Conservation (phyloP, 1,284 basidiomycete genomes). For the Peniophora sp. region DNA sequence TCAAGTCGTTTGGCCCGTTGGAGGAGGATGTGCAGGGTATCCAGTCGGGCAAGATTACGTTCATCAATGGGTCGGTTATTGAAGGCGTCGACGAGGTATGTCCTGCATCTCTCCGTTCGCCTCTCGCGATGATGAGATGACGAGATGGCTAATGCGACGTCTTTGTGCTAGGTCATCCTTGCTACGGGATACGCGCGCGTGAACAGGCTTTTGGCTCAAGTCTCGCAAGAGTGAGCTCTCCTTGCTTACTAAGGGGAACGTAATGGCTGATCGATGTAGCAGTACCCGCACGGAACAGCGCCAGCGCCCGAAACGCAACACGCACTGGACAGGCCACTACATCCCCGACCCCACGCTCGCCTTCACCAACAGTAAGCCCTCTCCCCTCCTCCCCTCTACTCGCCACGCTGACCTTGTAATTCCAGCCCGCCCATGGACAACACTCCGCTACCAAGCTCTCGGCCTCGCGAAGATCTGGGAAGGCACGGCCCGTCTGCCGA, state of each 20-base stretch:
- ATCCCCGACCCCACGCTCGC: not conserved
- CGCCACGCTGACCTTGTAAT: not conserved
- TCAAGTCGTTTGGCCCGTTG: constrained; percentile 10
- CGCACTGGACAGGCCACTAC: not conserved
- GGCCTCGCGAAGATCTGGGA: not conserved
- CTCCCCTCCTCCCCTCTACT: not conserved
- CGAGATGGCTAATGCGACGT: not conserved
- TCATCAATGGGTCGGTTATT: constrained; percentile 14
- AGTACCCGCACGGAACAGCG: not conserved
- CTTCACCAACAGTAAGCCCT: not conserved
- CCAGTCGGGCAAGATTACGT: constrained; percentile 11
- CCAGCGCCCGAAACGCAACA: not conserved
- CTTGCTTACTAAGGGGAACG: not conserved
- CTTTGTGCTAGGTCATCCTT: not conserved
- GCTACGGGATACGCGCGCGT: not conserved
- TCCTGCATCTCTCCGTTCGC: not conserved
- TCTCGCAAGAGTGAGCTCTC: not conserved
- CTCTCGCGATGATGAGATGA: too few relatives aligned
- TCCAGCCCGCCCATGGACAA: not conserved
- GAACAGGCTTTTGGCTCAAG: not conserved
- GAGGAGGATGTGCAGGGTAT: constrained; percentile 4
- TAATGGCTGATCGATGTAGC: not conserved
- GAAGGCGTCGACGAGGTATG: constrained; percentile 12
- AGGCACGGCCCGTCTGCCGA: not conserved
- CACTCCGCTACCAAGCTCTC: not conserved